Conservation (phyloP, 2,329 filamentous ascomycete species). For the Trichophyton rubrum region DNA sequence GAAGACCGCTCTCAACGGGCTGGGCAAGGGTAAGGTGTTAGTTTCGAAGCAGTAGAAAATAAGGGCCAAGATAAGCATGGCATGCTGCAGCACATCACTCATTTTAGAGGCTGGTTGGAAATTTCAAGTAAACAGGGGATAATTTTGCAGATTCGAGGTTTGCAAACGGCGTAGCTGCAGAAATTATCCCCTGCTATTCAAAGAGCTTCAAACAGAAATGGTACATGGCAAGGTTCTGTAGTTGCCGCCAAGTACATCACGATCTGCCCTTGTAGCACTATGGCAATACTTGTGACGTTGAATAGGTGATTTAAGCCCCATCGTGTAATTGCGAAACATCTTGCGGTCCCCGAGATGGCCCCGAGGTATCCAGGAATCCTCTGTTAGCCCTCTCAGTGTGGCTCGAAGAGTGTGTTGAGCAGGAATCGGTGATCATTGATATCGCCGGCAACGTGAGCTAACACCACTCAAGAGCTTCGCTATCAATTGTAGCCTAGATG, state of each 20-base stretch:
- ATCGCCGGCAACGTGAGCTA: not conserved
- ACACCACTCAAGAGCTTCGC: not conserved
- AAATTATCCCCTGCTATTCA: not conserved
- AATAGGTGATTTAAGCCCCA: not conserved
- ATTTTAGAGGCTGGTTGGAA: not conserved
- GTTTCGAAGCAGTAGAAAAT: not conserved
- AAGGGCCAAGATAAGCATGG: not conserved
- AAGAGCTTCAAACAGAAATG: constrained; percentile 1
- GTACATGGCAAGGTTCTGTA: not conserved
- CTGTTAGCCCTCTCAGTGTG: not conserved
- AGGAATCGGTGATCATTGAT: not conserved
- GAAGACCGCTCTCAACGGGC: not conserved
- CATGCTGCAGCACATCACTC: not conserved
- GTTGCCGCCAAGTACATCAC: not conserved
- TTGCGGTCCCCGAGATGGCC: not conserved
- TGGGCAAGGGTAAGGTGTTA: not conserved
- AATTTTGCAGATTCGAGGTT: not conserved
- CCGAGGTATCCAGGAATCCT: not conserved
- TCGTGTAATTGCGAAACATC: not conserved
- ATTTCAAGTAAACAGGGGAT: not conserved
- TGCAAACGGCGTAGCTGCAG: constrained; percentile 3
- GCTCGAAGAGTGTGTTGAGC: not conserved
- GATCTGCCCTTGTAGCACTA: not conserved
- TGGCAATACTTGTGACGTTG: not conserved
- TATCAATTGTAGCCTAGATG: not conserved